Evolutionary conservation across 139 green algal genomes (phyloP).

Genomic region (Mesotaenium endlicherianum): DNA sequence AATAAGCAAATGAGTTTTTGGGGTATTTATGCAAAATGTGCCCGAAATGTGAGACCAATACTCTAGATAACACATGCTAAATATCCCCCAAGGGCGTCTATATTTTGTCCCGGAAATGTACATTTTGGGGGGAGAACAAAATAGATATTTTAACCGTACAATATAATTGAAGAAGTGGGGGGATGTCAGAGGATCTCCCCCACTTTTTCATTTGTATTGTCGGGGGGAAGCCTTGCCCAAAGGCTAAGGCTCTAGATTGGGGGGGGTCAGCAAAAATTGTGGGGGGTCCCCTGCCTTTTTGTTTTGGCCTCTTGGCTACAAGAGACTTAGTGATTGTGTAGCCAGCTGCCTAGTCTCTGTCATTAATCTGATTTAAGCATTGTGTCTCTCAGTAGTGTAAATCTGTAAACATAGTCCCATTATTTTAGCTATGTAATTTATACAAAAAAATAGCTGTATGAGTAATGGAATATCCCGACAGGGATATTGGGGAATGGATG

Average conservation of each 20-base stretch:
- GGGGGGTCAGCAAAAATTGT: slow-evolving; percentile 46
- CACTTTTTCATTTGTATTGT: too few relatives aligned
- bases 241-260: neutral
- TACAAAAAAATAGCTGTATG: neutral
- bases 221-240: too few relatives aligned
- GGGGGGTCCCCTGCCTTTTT: too few relatives aligned
- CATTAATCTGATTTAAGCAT: too few relatives aligned
- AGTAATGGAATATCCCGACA: neutral
- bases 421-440: neutral
- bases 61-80: too few relatives aligned
- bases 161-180: slow-evolving; percentile 18
- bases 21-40: slow-evolving; percentile 65
- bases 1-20: slow-evolving; percentile 62
- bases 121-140: slow-evolving; percentile 62
- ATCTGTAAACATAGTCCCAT: neutral
- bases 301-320: too few relatives aligned
- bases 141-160: slow-evolving; percentile 59
- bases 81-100: slow-evolving; percentile 41
- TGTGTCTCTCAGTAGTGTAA: slow-evolving; percentile 42
- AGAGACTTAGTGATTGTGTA: too few relatives aligned
- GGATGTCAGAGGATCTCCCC: too few relatives aligned
- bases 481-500: neutral
- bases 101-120: slow-evolving; percentile 60
- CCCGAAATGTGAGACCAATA: too few relatives aligned
- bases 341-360: too few relatives aligned